Evolutionary conservation across 257 asterid species (phyloP).

Genomic region (Solanum boliviense): DNA sequence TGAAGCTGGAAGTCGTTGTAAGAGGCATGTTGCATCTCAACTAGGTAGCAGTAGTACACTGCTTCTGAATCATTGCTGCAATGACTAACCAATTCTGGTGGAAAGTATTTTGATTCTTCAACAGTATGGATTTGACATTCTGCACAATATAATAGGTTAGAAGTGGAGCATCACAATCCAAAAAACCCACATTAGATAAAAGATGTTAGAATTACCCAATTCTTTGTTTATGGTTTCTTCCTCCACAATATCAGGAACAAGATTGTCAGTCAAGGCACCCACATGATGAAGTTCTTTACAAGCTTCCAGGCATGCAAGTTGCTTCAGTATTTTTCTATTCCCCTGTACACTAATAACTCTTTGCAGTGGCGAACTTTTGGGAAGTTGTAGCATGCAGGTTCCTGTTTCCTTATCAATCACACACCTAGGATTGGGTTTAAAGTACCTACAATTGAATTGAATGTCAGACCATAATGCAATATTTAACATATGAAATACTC

Average conservation of each 20-base stretch:
- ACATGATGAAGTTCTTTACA: constrained; percentile 69
- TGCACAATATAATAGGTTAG: constrained; percentile 7
- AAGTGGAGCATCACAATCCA: neutral
- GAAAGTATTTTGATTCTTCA: constrained; percentile 36
- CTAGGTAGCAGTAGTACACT: constrained; percentile 35
- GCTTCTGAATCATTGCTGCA: constrained; percentile 1
- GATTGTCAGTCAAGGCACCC: constrained; percentile 59
- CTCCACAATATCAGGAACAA: constrained; percentile 66
- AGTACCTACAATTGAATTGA: constrained; percentile 37
- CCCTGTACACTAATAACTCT: constrained; percentile 26
- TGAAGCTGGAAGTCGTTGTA: constrained; percentile 28
- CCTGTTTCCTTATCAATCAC: constrained; percentile 29
- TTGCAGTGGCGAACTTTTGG: constrained; percentile 58
- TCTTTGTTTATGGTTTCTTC: constrained; percentile 41
- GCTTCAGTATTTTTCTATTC: constrained; percentile 29
- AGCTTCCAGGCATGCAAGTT: constrained; percentile 77
- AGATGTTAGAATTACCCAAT: constrained; percentile 19
- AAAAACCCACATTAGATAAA: neutral
- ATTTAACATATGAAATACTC: neutral
- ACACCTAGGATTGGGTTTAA: constrained; percentile 58
- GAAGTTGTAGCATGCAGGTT: constrained; percentile 50
- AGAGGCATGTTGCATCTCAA: constrained; percentile 29
- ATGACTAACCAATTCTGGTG: constrained; percentile 53
- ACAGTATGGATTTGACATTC: constrained; percentile 22
- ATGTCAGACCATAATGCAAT: neutral